Conservation (phyloP, 345 rosid genomes). For the Populus euphratica region DNA sequence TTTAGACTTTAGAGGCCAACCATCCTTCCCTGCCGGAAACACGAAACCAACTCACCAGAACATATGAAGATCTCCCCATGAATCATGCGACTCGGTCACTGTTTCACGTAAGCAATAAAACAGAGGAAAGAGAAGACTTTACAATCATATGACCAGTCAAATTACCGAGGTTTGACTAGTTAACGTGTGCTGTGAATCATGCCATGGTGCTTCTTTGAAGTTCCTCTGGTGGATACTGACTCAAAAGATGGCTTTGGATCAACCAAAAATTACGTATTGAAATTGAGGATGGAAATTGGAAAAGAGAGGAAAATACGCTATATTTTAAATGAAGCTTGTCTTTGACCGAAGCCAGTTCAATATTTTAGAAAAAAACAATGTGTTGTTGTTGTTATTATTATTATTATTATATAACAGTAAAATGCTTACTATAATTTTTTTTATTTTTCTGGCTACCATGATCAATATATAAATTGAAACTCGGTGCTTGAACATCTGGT, state of each 20-base stretch:
- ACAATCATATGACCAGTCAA: background rate
- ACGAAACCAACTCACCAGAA: background rate
- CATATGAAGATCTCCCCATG: background rate
- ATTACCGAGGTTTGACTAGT: background rate
- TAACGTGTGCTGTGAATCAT: no score
- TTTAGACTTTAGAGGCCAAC: background rate
- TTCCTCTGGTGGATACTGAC: conserved; percentile 10
- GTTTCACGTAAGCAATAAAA: background rate
- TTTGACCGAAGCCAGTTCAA: conserved; percentile 17
- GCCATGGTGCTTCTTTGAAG: background rate
- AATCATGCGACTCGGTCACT: background rate
- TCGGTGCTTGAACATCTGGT: background rate
- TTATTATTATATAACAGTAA: background rate
- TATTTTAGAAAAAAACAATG: background rate
- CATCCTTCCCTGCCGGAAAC: background rate
- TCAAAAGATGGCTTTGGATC: background rate
- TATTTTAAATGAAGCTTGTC: conserved; percentile 1
- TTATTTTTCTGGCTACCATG: background rate
- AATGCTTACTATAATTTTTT: no score
- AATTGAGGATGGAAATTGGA: background rate
- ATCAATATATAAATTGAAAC: background rate
- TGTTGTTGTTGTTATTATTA: background rate
- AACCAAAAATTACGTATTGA: conserved; percentile 9
- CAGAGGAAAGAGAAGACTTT: background rate
- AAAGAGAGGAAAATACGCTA: background rate